Percentiles rank a stretch among this genome's conserved stretches.
Conservation (phyloP, 2,329 filamentous ascomycete species). For the Westerdykella aurantiaca region DNA sequence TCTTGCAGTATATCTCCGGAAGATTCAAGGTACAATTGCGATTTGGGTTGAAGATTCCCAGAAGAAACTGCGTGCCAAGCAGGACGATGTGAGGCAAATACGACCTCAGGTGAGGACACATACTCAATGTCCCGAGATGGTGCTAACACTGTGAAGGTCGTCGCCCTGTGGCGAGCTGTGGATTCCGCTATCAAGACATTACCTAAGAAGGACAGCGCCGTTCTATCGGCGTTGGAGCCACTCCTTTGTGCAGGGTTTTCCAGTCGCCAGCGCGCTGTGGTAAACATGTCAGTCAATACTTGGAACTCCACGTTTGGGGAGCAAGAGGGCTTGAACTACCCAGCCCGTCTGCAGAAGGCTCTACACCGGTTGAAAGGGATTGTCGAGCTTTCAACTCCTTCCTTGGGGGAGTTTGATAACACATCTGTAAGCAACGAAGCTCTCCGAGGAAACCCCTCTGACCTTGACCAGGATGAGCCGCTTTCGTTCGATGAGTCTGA, state of each 20-base stretch:
- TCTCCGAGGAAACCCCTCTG: constrained; percentile 23
- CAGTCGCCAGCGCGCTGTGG: constrained; percentile 47
- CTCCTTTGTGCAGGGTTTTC: constrained; percentile 50
- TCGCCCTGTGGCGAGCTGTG: constrained; percentile 40
- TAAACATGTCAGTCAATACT: constrained; percentile 49
- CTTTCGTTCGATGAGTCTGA: constrained; percentile 39
- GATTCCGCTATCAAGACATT: constrained; percentile 51
- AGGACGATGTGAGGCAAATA: constrained; percentile 15
- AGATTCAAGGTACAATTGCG: constrained; percentile 57
- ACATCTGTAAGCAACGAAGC: constrained; percentile 32
- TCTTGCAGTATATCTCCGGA: constrained; percentile 52
- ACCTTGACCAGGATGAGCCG: constrained; percentile 13
- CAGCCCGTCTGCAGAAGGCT: constrained; percentile 56
- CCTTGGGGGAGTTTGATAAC: constrained; percentile 37
- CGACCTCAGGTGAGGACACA: constrained; percentile 24
- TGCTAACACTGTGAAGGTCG: constrained; percentile 25
- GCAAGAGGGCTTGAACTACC: constrained; percentile 57
- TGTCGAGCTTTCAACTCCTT: constrained; percentile 48
- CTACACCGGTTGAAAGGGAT: constrained; percentile 57
- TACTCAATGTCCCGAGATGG: not conserved
- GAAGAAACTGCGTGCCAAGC: constrained; percentile 25
- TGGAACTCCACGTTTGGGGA: constrained; percentile 70
- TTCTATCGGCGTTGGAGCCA: constrained; percentile 50
- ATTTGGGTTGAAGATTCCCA: constrained; percentile 58
- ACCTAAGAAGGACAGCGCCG: constrained; percentile 52